A percentile compares a stretch with the other conserved stretches of the same genome.
Conservation (phyloP, 2,329 filamentous ascomycete genomes). For the Epichloe gansuensis region DNA sequence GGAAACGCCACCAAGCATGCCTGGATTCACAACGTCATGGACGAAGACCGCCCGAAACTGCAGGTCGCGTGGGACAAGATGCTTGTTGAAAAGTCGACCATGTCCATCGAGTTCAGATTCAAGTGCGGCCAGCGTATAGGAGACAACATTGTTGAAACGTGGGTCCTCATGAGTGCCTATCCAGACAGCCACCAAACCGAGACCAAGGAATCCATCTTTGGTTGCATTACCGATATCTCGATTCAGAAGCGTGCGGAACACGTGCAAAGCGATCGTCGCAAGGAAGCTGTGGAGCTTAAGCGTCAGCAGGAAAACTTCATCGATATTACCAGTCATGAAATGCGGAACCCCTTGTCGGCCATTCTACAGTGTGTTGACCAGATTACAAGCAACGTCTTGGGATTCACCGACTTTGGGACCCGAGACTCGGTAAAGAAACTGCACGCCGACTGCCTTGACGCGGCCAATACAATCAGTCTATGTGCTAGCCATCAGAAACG, state of each 20-base stretch:
- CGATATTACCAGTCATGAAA: slow-evolving; percentile 60
- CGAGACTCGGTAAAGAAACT: slow-evolving; percentile 32
- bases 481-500: slow-evolving; percentile 68
- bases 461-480: slow-evolving; percentile 63
- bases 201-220: slow-evolving; percentile 59
- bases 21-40: slow-evolving; percentile 60
- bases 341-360: slow-evolving; percentile 63
- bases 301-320: slow-evolving; percentile 58
- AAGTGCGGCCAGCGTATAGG: slow-evolving; percentile 51
- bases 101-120: slow-evolving; percentile 63
- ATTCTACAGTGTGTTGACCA: slow-evolving; percentile 67
- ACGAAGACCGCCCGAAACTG: slow-evolving; percentile 49
- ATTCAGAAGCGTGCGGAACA: slow-evolving; percentile 70
- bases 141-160: slow-evolving; percentile 50
- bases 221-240: slow-evolving; percentile 72
- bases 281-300: slow-evolving; percentile 71
- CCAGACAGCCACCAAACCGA: slow-evolving; percentile 54
- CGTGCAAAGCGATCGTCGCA: slow-evolving; percentile 41
- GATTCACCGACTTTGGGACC: slow-evolving; percentile 16
- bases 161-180: slow-evolving; percentile 65
- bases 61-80: slow-evolving; percentile 42
- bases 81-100: slow-evolving; percentile 44
- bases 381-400: slow-evolving; percentile 39
- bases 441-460: slow-evolving; percentile 49
- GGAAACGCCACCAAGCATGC: slow-evolving; percentile 29